phyloP scores from a whole-genome alignment of 1,139 yeast species.

The Candida pseudocylindracea region DNA sequence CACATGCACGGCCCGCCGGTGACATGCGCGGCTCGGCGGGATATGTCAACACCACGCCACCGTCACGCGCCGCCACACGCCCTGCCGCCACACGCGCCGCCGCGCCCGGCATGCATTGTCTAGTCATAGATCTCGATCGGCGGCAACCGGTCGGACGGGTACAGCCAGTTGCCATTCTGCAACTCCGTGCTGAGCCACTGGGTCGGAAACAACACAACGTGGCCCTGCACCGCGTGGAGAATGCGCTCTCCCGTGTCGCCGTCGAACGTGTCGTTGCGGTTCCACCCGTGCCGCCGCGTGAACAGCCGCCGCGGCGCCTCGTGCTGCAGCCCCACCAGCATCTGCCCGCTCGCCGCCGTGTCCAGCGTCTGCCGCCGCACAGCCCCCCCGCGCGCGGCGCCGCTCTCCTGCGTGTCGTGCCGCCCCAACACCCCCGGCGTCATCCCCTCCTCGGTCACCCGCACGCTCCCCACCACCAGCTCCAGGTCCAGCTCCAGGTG shows the following conservation, averaged over 20 bases:
- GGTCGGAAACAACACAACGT: conserved; percentile 72
- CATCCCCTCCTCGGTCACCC: conserved; percentile 7
- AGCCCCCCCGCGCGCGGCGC: conserved; percentile 1
- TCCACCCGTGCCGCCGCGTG: conserved; percentile 16
- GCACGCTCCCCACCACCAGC: conserved; percentile 8
- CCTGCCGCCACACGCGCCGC: too few relatives aligned
- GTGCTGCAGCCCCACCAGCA: neutral
- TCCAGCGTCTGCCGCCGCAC: conserved; percentile 2
- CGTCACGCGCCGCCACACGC: too few relatives aligned
- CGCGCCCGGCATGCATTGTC: neutral
- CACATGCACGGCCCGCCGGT: too few relatives aligned
- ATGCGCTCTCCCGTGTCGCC: conserved; percentile 58
- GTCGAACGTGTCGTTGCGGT: conserved; percentile 29
- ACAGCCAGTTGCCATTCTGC: conserved; percentile 87
- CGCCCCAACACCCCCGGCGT: conserved; percentile 18
- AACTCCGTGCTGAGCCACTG: conserved; percentile 81
- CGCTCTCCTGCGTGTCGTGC: conserved; percentile 1
- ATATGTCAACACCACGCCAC: too few relatives aligned
- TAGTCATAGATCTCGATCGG: conserved; percentile 89
- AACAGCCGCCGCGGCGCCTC: conserved; percentile 2
- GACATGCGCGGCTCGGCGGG: too few relatives aligned
- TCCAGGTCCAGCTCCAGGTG: conserved; percentile 7
- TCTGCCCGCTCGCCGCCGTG: conserved; percentile 1
- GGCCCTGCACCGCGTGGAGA: conserved; percentile 62
- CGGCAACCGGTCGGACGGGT: conserved; percentile 80